Percentiles rank a stretch among this genome's conserved stretches.
Conservation (phyloP, 208 protist genomes). For the Wallacemonas rigidus region DNA sequence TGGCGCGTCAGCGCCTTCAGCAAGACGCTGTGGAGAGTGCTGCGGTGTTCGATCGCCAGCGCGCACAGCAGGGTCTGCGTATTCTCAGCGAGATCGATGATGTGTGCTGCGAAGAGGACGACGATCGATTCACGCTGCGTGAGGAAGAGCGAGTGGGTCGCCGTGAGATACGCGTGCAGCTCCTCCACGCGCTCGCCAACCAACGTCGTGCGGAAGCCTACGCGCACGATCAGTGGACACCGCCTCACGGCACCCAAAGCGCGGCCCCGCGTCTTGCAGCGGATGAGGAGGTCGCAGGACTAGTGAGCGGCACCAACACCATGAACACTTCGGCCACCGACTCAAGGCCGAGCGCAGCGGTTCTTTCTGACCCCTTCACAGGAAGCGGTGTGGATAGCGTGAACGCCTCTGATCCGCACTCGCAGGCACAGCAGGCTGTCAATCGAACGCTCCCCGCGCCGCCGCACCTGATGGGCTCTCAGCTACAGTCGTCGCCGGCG, state of each 20-base stretch:
- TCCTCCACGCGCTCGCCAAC: background rate
- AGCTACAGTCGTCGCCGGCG: background rate
- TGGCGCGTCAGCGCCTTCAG: background rate
- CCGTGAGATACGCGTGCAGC: conserved; percentile 20
- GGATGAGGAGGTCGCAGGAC: too few relatives aligned
- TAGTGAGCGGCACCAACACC: too few relatives aligned
- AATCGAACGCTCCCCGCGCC: conserved; percentile 1
- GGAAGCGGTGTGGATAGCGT: background rate
- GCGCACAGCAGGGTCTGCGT: background rate
- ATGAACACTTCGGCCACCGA: background rate
- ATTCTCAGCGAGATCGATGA: conserved; percentile 25
- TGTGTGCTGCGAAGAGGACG: conserved; percentile 41
- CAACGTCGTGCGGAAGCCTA: conserved; percentile 14
- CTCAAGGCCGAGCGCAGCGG: background rate
- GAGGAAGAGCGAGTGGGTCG: conserved; percentile 52
- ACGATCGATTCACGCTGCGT: conserved; percentile 35
- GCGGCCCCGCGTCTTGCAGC: too few relatives aligned
- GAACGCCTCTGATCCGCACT: background rate
- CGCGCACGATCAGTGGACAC: conserved; percentile 7
- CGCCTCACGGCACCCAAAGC: background rate
- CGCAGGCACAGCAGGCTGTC: background rate
- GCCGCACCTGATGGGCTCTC: background rate
- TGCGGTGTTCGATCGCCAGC: background rate
- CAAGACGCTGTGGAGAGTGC: background rate
- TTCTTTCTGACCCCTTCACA: conserved; percentile 3